Evolutionary conservation across 306 rosid species (phyloP).

Genomic region (Parietaria judaica): DNA sequence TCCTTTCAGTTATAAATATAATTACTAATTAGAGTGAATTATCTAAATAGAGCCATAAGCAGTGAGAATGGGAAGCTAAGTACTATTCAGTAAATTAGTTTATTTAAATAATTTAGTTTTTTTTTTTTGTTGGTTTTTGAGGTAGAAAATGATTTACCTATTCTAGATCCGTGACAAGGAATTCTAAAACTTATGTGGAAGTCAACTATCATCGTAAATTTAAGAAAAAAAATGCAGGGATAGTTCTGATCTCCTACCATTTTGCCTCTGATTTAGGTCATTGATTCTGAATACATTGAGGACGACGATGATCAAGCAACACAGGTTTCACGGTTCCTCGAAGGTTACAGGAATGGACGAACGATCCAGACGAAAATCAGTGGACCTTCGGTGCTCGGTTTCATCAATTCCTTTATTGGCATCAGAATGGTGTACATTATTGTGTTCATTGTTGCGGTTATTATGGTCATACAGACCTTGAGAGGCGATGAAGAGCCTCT

Average conservation of each 20-base stretch:
- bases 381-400: constrained; percentile 40
- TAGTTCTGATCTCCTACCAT: no score
- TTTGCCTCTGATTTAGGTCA: constrained; percentile 38
- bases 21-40: no score
- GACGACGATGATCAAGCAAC: constrained; percentile 74
- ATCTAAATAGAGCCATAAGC: no score
- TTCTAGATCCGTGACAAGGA: no score
- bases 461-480: constrained; percentile 42
- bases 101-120: no score
- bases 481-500: constrained; percentile 44
- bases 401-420: constrained; percentile 44
- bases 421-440: constrained; percentile 52
- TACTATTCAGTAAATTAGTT: no score
- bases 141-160: no score
- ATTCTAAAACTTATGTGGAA: no score
- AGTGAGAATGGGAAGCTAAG: no score
- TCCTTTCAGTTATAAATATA: no score
- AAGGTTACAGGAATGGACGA: constrained; percentile 82
- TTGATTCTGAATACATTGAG: constrained; percentile 55
- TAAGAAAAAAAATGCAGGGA: background rate
- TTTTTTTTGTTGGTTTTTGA: no score
- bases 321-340: constrained; percentile 53
- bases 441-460: constrained; percentile 46
- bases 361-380: constrained; percentile 37
- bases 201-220: no score